Conservation (phyloP, 2,329 filamentous ascomycete species). For the Ophioceras dolichostomum region DNA sequence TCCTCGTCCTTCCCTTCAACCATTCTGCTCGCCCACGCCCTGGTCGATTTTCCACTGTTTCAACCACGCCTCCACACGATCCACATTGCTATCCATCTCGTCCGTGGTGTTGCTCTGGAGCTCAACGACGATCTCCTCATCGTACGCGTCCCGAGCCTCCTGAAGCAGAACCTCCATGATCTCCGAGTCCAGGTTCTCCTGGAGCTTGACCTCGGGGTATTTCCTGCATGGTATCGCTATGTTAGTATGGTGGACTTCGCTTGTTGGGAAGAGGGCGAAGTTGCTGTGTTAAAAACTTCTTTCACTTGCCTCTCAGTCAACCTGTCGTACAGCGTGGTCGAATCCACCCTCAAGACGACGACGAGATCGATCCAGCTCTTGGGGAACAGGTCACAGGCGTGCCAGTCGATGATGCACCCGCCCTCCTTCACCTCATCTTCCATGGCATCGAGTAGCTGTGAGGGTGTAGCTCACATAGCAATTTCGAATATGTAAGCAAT, state of each 20-base stretch:
- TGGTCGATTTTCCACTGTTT: conserved; percentile 68
- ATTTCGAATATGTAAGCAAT: too few species aligned
- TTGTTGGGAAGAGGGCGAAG: not conserved
- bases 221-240: conserved; percentile 48
- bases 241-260: not conserved
- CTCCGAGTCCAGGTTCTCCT: conserved; percentile 93
- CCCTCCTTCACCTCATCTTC: conserved; percentile 69
- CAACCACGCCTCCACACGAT: conserved; percentile 72
- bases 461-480: too few species aligned
- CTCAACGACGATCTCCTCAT: conserved; percentile 79
- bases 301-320: conserved; percentile 57
- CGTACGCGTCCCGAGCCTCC: conserved; percentile 79
- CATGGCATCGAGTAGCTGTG: conserved; percentile 77
- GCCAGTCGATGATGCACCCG: conserved; percentile 92
- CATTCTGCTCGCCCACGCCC: not conserved
- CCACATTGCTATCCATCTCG: conserved; percentile 81
- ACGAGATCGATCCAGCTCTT: conserved; percentile 91
- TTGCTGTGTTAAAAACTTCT: not conserved
- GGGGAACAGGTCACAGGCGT: conserved; percentile 92
- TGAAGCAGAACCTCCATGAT: conserved; percentile 93
- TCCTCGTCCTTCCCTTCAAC: not conserved
- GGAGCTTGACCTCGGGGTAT: conserved; percentile 76
- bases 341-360: conserved; percentile 76
- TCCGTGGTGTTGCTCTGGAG: conserved; percentile 69
- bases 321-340: conserved; percentile 72